Percentiles rank a stretch among this genome's conserved stretches.
phyloP scores from a whole-genome alignment of 2,329 filamentous ascomycete species.

The Ilyonectria sp. region DNA sequence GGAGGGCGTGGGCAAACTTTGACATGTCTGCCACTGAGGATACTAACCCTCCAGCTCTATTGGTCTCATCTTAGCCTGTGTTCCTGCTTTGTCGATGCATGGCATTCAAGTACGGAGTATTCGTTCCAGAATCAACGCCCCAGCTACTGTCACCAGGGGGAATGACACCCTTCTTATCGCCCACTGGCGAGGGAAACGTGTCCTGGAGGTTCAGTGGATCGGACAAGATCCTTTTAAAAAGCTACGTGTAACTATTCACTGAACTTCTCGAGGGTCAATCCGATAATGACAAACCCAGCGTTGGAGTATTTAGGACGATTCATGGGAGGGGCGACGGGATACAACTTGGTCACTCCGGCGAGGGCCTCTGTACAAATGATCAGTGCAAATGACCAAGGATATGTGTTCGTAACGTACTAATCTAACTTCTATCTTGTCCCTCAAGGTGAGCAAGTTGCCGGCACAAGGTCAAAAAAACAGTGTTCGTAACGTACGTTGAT shows the following conservation, averaged over 20 bases:
- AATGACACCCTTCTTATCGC: conserved; percentile 50
- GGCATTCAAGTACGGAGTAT: conserved; percentile 49
- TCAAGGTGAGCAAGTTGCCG: too few species aligned
- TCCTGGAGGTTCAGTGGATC: conserved; percentile 32
- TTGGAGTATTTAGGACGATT: conserved; percentile 59
- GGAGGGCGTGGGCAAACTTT: conserved; percentile 47
- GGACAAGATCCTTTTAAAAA: conserved; percentile 42
- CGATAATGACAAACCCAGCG: conserved; percentile 56
- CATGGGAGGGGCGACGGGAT: conserved; percentile 50
- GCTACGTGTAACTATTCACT: conserved; percentile 50
- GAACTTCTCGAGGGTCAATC: conserved; percentile 51
- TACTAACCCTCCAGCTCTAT: conserved; percentile 53
- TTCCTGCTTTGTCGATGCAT: not conserved
- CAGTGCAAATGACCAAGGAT: not conserved
- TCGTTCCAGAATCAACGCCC: conserved; percentile 53
- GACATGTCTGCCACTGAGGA: conserved; percentile 53
- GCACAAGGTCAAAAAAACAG: too few species aligned
- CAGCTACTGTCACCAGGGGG: conserved; percentile 52
- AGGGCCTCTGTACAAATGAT: conserved; percentile 48
- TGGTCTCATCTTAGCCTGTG: conserved; percentile 5
- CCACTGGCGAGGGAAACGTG: conserved; percentile 50
- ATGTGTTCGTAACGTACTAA: conserved; percentile 40
- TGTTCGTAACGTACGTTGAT: conserved; percentile 46
- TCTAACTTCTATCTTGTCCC: too few species aligned
- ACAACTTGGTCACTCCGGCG: conserved; percentile 47